Conservation (phyloP, 257 asterid genomes). For the Solanum sejunctum region DNA sequence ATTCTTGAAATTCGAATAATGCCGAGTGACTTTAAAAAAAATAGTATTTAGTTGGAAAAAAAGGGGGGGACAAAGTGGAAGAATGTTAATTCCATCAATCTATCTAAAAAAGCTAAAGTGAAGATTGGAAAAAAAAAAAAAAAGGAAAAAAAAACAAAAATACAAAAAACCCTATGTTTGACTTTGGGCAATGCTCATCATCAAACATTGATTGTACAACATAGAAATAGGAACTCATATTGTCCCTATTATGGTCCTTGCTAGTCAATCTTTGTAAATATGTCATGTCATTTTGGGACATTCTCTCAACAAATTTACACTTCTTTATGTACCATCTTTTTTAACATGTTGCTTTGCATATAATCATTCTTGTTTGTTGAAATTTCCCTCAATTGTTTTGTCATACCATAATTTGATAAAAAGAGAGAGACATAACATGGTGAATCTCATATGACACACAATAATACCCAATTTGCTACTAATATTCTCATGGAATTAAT, state of each 20-base stretch:
- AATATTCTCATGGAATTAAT: neutral
- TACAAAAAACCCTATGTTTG: neutral
- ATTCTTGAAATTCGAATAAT: neutral
- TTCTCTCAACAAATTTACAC: conserved; percentile 1
- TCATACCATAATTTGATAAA: neutral
- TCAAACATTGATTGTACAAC: conserved; percentile 3
- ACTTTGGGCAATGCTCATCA: neutral
- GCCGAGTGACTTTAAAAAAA: neutral
- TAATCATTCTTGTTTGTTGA: neutral
- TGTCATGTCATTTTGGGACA: conserved; percentile 3
- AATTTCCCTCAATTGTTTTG: neutral
- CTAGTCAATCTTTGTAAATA: neutral
- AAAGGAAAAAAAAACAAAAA: neutral
- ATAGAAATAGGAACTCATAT: neutral
- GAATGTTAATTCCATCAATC: conserved; percentile 63
- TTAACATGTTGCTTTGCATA: neutral
- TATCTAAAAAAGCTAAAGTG: conserved; percentile 25
- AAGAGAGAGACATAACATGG: neutral
- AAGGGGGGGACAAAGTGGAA: conserved; percentile 62
- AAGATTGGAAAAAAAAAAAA: neutral
- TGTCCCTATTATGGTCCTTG: conserved; percentile 1
- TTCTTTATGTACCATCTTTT: neutral
- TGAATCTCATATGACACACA: neutral
- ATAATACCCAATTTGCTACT: neutral
- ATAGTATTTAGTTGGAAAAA: neutral